Base-by-base conservation (phyloP, 2,329 filamentous ascomycete species). In the Myriosclerotinia scirpicola region DNA sequence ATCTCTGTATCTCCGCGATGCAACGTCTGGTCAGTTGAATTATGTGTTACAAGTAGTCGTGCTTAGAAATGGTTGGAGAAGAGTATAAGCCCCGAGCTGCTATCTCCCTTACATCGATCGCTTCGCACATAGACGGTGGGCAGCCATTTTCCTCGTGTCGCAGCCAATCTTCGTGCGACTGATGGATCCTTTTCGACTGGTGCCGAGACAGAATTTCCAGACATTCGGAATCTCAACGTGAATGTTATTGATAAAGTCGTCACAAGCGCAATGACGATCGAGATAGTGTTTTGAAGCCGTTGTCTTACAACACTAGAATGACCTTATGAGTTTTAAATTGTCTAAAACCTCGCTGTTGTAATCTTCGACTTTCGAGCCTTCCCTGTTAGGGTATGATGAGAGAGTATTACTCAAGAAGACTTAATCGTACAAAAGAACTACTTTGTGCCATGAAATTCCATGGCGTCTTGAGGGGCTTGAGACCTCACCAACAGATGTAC, bases 371-470 rank as follows among this genome's bases (percentile, higher is more conserved):
- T 26, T 38, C n/a, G 20, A 55, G 4, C 14, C 12, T 34, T 44
- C 8, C 34, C 22, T n/a, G 17, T 34, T 22, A 53, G 22, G 46
- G 14, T 15, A 26, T 34, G 11, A 26, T 52, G 8, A 44, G 8
- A 44, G 30, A 42, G 34, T 52, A 59, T 65, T 34, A 52, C 22
- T 50, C 34, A 34, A 50, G 44, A 14, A 50, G 5, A 65, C 42
- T n/a, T 30, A 9, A 44, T 30, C 48, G 40, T 22, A 63, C 6
- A n/a, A 42, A n/a, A 34, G 40, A 42, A 36, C 9, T 22, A 40
- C 22, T 22, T 53, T 34, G 17, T 60, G 38, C 64, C 54, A 59
- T 65, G 64, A 60, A 54, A 65, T 46, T 65, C 34, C 46, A 60
- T 65, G 64, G 54, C 44, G 46, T 26, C 22, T 22, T 20, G 26